A percentile compares a stretch with the other conserved stretches of the same genome.
Conservation (phyloP, 805 yeast species). For the Candida glaebosa region DNA sequence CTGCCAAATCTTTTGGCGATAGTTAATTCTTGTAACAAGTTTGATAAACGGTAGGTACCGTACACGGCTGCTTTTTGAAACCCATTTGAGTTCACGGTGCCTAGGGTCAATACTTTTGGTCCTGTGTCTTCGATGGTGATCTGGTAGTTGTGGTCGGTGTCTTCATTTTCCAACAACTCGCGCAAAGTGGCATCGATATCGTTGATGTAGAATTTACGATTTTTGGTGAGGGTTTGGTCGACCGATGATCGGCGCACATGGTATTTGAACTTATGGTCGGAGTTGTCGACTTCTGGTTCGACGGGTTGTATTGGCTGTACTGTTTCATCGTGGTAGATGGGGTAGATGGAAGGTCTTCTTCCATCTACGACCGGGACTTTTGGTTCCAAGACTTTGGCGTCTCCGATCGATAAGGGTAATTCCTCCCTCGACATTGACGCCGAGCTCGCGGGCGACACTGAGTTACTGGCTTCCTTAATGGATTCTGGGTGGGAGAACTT, state of each 20-base stretch:
- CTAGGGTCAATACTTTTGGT: conserved; percentile 27
- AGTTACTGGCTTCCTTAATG: conserved; percentile 9
- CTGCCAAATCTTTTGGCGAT: conserved; percentile 81
- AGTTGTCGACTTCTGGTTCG: conserved; percentile 6
- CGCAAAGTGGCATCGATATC: conserved; percentile 72
- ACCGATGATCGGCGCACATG: conserved; percentile 29
- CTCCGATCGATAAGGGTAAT: background rate
- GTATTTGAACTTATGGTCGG: conserved; percentile 7
- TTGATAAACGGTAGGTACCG: conserved; percentile 88
- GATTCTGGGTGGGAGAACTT: conserved; percentile 5
- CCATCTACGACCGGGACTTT: background rate
- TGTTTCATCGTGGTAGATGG: conserved; percentile 16
- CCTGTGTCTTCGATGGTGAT: conserved; percentile 39
- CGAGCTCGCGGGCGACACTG: conserved; percentile 4
- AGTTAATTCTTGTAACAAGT: conserved; percentile 82
- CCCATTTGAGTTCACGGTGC: conserved; percentile 83
- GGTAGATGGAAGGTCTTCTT: conserved; percentile 28
- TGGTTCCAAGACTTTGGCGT: conserved; percentile 5
- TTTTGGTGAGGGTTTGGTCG: conserved; percentile 23
- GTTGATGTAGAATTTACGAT: conserved; percentile 61
- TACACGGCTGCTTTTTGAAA: conserved; percentile 67
- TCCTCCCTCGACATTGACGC: background rate
- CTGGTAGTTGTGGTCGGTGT: conserved; percentile 80
- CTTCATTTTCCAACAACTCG: conserved; percentile 70
- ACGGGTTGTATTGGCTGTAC: conserved; percentile 9